These are phyloP conservation scores for Onygenales sp. DNA, from an alignment of 2,329 filamentous ascomycete genomes.

Conservation along the genomic window DNA sequence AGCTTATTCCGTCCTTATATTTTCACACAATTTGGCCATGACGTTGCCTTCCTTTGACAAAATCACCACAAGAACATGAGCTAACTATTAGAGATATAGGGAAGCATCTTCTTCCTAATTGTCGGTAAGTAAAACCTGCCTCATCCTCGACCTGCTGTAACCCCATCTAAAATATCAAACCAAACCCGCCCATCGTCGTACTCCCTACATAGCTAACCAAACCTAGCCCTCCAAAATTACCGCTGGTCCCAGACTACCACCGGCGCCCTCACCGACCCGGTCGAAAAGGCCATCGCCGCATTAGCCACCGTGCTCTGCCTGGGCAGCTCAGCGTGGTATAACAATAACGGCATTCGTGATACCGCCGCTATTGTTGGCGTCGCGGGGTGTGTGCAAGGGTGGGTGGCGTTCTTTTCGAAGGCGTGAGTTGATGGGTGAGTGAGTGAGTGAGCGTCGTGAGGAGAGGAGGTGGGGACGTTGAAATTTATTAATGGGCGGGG, in stretches of 20 bases:
- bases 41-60: too few species aligned
- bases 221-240: conserved; percentile 18
- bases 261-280: conserved; percentile 16
- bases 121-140: conserved; percentile 11
- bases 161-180: neutral
- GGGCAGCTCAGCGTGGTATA: conserved; percentile 23
- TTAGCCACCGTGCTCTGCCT: conserved; percentile 19
- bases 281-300: conserved; percentile 21
- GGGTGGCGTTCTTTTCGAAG: conserved; percentile 10
- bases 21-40: too few species aligned
- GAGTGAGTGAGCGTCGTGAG: neutral
- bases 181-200: neutral
- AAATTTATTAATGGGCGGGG: neutral
- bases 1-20: too few species aligned
- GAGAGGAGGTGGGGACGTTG: neutral
- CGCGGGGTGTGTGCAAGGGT: conserved; percentile 2
- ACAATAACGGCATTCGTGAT: conserved; percentile 17
- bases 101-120: conserved; percentile 18
- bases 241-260: conserved; percentile 17
- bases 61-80: too few species aligned
- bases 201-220: neutral
- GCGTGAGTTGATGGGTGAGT: neutral
- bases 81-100: conserved; percentile 7
- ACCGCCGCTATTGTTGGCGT: conserved; percentile 18
- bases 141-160: neutral